Evolutionary conservation across 2,329 filamentous ascomycete genomes (phyloP).

Genomic region (Shiraia bambusicola): DNA sequence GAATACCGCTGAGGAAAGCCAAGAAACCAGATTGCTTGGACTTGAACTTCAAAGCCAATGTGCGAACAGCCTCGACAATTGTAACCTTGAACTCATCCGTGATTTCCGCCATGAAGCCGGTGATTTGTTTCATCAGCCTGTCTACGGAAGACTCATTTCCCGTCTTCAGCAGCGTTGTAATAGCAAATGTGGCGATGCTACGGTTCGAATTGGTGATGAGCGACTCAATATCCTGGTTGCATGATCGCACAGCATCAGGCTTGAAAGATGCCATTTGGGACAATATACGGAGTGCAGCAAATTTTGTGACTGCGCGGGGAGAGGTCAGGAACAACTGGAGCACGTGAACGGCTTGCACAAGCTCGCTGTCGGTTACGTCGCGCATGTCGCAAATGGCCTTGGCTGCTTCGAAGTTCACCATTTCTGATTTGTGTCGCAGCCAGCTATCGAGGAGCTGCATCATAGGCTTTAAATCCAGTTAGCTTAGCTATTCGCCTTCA

Average conservation of each 20-base stretch:
- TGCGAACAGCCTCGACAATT: slow-evolving; percentile 98
- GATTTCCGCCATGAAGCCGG: slow-evolving; percentile 97
- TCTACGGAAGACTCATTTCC: slow-evolving; percentile 97
- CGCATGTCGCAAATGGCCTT: slow-evolving; percentile 96
- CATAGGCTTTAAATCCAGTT: slow-evolving; percentile 65
- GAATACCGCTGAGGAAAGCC: slow-evolving; percentile 92
- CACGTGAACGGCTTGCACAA: slow-evolving; percentile 88
- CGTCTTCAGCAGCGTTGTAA: slow-evolving; percentile 96
- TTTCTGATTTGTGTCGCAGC: slow-evolving; percentile 95
- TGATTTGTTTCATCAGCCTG: slow-evolving; percentile 97
- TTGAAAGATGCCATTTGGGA: slow-evolving; percentile 97
- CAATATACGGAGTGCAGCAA: slow-evolving; percentile 92
- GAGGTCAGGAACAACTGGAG: slow-evolving; percentile 96
- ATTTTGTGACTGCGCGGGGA: slow-evolving; percentile 93
- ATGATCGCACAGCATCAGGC: slow-evolving; percentile 84
- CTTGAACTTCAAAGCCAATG: slow-evolving; percentile 94
- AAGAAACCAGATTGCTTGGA: slow-evolving; percentile 98
- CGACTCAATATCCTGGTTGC: slow-evolving; percentile 96
- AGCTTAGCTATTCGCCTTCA: slow-evolving; percentile 2
- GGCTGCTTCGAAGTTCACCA: slow-evolving; percentile 92
- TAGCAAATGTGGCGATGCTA: slow-evolving; percentile 96
- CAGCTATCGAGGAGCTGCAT: slow-evolving; percentile 94
- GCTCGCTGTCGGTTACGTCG: slow-evolving; percentile 89
- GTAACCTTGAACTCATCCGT: slow-evolving; percentile 99
- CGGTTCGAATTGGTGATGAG: slow-evolving; percentile 96